Percentiles rank a stretch among this genome's conserved stretches.
Evolutionary conservation across 2,329 filamentous ascomycete species (phyloP).

Genomic region (Helicocarpus griseus): DNA sequence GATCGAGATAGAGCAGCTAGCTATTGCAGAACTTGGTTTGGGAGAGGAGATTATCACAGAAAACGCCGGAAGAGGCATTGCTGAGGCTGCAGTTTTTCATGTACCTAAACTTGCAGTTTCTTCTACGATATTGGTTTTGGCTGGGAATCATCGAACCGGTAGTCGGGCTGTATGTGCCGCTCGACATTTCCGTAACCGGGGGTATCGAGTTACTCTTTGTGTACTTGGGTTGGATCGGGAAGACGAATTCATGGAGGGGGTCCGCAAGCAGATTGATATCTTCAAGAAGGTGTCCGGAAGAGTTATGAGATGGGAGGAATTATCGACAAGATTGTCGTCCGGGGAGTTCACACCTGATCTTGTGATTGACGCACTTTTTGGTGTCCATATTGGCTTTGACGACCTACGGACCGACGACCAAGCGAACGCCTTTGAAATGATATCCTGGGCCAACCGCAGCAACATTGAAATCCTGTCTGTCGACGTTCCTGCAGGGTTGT

Average conservation of each 20-base stretch:
- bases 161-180: constrained; percentile 76
- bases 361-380: constrained; percentile 81
- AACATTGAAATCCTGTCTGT: constrained; percentile 74
- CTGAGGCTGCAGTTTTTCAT: constrained; percentile 62
- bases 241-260: constrained; percentile 66
- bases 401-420: constrained; percentile 76
- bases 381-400: constrained; percentile 79
- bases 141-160: constrained; percentile 88
- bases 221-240: constrained; percentile 78
- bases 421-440: constrained; percentile 74
- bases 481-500: constrained; percentile 84
- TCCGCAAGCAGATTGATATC: constrained; percentile 71
- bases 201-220: constrained; percentile 69
- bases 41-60: constrained; percentile 87
- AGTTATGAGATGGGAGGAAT: constrained; percentile 53
- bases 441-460: constrained; percentile 86
- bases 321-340: constrained; percentile 40
- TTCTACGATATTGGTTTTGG: constrained; percentile 64
- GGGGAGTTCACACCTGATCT: constrained; percentile 61
- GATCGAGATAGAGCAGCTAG: constrained; percentile 85
- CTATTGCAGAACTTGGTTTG: constrained; percentile 75
- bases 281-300: constrained; percentile 76
- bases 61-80: constrained; percentile 80
- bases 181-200: constrained; percentile 76
- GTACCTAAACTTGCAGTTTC: constrained; percentile 49